A percentile compares a stretch with the other conserved stretches of the same genome.
Evolutionary conservation across 1,284 basidiomycete genomes (phyloP).

Genomic region (Hemileia vastatrix): DNA sequence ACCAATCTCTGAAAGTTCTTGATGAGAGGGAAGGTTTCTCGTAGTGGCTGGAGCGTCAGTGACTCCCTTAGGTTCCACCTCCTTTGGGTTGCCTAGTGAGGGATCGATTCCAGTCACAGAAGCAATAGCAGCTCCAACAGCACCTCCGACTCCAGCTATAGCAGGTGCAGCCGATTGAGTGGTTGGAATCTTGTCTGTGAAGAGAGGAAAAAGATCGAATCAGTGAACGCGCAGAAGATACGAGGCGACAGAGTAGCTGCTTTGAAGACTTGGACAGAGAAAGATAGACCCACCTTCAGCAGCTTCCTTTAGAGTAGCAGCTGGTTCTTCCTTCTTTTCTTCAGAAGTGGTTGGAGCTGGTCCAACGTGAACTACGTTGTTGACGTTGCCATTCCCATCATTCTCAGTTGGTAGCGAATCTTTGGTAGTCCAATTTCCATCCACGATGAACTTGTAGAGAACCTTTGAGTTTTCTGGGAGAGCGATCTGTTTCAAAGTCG

Average conservation of each 20-base stretch:
- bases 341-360: constrained; percentile 12
- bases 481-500: too few relatives aligned
- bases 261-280: constrained; percentile 12
- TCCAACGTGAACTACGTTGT: constrained; percentile 58
- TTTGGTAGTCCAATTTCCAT: constrained; percentile 57
- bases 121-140: constrained; percentile 23
- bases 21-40: not conserved
- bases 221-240: constrained; percentile 6
- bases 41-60: not conserved
- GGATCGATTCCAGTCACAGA: constrained; percentile 25
- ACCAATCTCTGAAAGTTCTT: not conserved
- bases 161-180: too few relatives aligned
- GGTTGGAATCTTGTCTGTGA: constrained; percentile 13
- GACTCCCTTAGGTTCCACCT: not conserved
- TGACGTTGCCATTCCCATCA: constrained; percentile 58
- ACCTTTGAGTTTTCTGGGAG: constrained; percentile 59
- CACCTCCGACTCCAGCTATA: constrained; percentile 17
- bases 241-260: constrained; percentile 8
- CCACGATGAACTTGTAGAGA: constrained; percentile 67
- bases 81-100: not conserved
- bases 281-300: constrained; percentile 14
- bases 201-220: constrained; percentile 7
- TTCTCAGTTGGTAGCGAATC: constrained; percentile 55
- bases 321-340: constrained; percentile 13
- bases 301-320: constrained; percentile 9